Base-by-base conservation (phyloP, 2,329 filamentous ascomycete genomes). In the Scleromitrula shiraiana region DNA sequence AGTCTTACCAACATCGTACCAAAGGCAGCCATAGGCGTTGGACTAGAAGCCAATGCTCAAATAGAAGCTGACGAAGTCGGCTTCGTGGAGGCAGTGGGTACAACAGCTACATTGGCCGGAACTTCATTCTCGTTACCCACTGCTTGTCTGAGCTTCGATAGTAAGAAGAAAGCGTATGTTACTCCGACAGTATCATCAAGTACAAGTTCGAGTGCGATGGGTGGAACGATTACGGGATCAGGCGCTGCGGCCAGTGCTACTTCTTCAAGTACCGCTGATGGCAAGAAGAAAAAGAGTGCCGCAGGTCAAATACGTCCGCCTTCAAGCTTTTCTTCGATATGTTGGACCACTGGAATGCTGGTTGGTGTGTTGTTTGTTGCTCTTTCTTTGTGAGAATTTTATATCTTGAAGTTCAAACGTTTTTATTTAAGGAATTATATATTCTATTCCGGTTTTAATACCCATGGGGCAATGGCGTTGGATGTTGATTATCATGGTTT, bases 1-100 rank as follows among this genome's bases (percentile, higher is more conserved):
- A 35, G 23, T 14, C 47, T 50, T 6, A 40, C 17, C n/a, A 30
- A 50, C 6, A 40, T 50, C 6, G 41, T 50, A 2, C 41, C 47
- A 2, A 7, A 38, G 15, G 47, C 36, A 7, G 17, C 22, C 5
- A 23, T 50, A 17, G 41, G 19, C 0, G 6, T 46, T 5, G 47
- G 47, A 5, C 15, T 50, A 9, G 20, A 40, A 15, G 36, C 41
- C 3, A 17, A 23, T 1, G 30, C n/a, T n/a, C 9, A 32, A n/a
- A 6, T 46, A 4, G 1, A 2, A 3, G 5, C 29, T 7, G 22
- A 27, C 1, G 36, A 35, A 5, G 5, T 41, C 3, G 1, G 17
- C 4, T 33, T 35, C 5, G n/a, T n/a, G n/a, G 41, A 40, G 14
- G 36, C 10, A 9, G 27, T 41, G 10, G 22, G 17, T 2, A 40